phyloP scores from a whole-genome alignment of 75 land plant species.

The Azolla pinnata region DNA sequence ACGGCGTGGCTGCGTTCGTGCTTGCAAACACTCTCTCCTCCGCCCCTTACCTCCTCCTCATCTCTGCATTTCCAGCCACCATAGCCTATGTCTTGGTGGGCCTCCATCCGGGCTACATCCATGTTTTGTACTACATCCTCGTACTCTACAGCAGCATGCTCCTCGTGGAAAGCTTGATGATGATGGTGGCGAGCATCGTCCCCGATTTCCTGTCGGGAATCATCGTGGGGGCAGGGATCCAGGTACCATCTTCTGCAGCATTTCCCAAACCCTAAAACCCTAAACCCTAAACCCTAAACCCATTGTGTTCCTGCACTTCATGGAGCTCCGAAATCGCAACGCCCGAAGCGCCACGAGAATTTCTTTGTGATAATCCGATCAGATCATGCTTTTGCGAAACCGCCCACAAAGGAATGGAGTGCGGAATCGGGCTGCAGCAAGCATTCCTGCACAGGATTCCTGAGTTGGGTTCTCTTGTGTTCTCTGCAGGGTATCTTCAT shows the following conservation, averaged over 20 bases:
- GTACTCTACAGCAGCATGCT: constrained; percentile 37
- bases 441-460: no score
- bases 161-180: constrained; percentile 69
- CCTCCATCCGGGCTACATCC: constrained; percentile 30
- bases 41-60: constrained; percentile 38
- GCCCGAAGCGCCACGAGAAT: no score
- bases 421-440: no score
- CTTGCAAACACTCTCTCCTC: constrained; percentile 53
- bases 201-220: constrained; percentile 71
- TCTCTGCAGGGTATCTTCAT: constrained; percentile 53
- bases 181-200: constrained; percentile 58
- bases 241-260: no score
- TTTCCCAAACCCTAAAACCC: no score
- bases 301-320: no score
- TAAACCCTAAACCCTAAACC: no score
- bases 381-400: no score
- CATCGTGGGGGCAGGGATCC: constrained; percentile 60
- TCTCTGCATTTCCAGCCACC: constrained; percentile 39
- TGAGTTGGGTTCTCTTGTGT: no score
- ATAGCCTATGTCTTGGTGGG: constrained; percentile 50
- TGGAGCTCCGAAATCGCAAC: no score
- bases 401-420: no score
- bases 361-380: no score
- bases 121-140: constrained; percentile 40
- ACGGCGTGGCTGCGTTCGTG: constrained; percentile 14